Base-by-base conservation (phyloP, 2,329 filamentous ascomycete species). In the Trichoderma cornu-damae region DNA sequence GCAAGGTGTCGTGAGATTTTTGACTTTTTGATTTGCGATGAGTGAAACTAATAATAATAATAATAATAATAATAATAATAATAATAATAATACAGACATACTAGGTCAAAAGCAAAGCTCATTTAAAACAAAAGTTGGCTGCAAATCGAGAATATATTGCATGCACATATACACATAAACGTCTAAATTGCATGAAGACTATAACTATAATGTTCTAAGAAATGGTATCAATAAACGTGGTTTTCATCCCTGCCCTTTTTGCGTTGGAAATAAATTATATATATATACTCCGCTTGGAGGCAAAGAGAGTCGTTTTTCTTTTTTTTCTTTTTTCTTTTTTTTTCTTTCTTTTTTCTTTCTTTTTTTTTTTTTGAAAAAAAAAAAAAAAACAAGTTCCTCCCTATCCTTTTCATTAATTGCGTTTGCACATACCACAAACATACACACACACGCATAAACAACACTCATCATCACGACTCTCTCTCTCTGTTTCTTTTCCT, bases 181-280 rank as follows among this genome's bases (percentile, higher is more conserved):
- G 43, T 43, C 2, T 44, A 34, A 20, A 53, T 37, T 38, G n/a
- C 16, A 22, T 35, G 11, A 38, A 37, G 1, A 46, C 34, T 38
- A 38, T 30, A 30, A 32, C 24, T 26, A 22, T n/a, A 37, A 22
- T 55, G 24, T 4, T 55, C 40, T 55, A 55, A 38, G 6, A 54
- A 55, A 47, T 55, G 51, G 51, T 55, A 55, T 55, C 51, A 32
- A 38, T 46, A 37, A 52, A 42, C 22, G 14, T 8, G 20, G 16
- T 16, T 40, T 28, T 48, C 43, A 38, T 50, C 35, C 44, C 24
- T 26, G 7, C 32, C 28, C 11, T 18, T 34, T n/a, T 14, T 47
- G 20, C 51, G 24, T 35, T 6, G 20, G 11, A 12, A 32, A n/a
- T 3, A 32, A 20, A 40, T 16, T 24, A 28, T 22, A 16, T 18